These are phyloP conservation scores for Talaromyces adpressus DNA, from an alignment of 495 filamentous ascomycete genomes.

Conservation along the genomic window DNA sequence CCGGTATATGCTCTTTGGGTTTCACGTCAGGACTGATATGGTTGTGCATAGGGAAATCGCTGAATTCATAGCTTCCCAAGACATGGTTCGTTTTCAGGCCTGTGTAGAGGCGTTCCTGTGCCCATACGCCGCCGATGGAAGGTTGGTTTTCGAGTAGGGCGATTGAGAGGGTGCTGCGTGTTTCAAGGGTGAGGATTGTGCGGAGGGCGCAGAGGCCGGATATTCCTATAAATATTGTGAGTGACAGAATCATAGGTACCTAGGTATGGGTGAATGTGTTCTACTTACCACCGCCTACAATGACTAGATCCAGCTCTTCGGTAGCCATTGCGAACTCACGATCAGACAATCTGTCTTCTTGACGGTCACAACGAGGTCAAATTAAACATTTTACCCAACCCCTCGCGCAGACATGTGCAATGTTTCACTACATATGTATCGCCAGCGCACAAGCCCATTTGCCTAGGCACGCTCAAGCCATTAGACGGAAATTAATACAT, in stretches of 20 bases:
- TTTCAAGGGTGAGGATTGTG: conserved; percentile 42
- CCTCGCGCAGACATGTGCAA: neutral
- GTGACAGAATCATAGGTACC: neutral
- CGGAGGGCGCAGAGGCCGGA: conserved; percentile 54
- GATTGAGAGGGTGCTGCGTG: conserved; percentile 39
- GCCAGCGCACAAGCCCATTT: too few species aligned
- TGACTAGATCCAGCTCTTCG: conserved; percentile 24
- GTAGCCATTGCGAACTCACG: neutral
- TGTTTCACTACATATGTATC: too few species aligned
- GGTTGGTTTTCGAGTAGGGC: conserved; percentile 46
- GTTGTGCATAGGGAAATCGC: conserved; percentile 66
- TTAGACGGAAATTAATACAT: too few species aligned
- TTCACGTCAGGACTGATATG: conserved; percentile 49
- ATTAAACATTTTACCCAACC: neutral
- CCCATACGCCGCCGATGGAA: conserved; percentile 68
- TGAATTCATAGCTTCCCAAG: conserved; percentile 61
- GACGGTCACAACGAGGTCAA: neutral
- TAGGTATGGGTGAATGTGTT: neutral
- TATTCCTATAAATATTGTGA: conserved; percentile 32
- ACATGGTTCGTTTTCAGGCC: conserved; percentile 60
- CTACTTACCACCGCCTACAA: conserved; percentile 39
- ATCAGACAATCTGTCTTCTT: neutral
- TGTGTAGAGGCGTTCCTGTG: conserved; percentile 54
- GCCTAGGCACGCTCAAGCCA: too few species aligned
- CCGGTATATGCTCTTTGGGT: conserved; percentile 60